phyloP scores from a whole-genome alignment of 2,329 filamentous ascomycete genomes.

The Phialocephala sp. region DNA sequence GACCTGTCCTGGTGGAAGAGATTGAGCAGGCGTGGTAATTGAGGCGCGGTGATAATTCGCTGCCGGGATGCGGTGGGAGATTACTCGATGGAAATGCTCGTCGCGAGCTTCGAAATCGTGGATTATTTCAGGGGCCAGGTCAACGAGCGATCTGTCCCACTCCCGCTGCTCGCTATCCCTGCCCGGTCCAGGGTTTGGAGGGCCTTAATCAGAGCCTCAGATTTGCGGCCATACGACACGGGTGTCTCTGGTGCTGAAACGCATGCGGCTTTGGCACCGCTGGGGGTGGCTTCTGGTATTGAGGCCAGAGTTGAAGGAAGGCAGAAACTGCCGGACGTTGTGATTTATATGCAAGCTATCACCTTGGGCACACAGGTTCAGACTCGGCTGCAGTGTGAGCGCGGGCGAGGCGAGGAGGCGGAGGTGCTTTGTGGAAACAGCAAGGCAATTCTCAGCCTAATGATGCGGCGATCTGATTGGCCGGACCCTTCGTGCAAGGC shows the following conservation, averaged over 20 bases:
- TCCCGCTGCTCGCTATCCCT: conserved; percentile 16
- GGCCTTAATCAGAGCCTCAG: conserved; percentile 25
- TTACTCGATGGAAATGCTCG: conserved; percentile 2
- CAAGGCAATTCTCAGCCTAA: conserved; percentile 24
- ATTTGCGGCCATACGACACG: conserved; percentile 25
- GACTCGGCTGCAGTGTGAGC: conserved; percentile 13
- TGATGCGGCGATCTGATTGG: not conserved
- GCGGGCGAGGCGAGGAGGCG: no score
- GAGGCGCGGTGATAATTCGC: conserved; percentile 15
- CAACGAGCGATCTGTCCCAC: conserved; percentile 28
- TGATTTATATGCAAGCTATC: conserved; percentile 12
- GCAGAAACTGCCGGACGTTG: conserved; percentile 5
- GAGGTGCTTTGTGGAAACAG: conserved; percentile 28
- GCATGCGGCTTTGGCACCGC: conserved; percentile 11
- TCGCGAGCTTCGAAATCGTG: not conserved
- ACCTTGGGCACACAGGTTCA: conserved; percentile 8
- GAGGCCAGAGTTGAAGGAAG: not conserved
- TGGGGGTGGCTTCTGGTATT: conserved; percentile 4
- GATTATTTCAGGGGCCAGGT: conserved; percentile 14
- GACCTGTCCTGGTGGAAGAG: not conserved
- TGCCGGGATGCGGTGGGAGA: conserved; percentile 3
- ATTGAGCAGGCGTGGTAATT: not conserved
- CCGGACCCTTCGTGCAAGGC: not conserved
- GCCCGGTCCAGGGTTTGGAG: conserved; percentile 11
- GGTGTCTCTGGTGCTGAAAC: conserved; percentile 11